A percentile compares a stretch with the other conserved stretches of the same genome.
phyloP scores from a whole-genome alignment of 2,329 filamentous ascomycete genomes.

The Colletotrichum trifolii region DNA sequence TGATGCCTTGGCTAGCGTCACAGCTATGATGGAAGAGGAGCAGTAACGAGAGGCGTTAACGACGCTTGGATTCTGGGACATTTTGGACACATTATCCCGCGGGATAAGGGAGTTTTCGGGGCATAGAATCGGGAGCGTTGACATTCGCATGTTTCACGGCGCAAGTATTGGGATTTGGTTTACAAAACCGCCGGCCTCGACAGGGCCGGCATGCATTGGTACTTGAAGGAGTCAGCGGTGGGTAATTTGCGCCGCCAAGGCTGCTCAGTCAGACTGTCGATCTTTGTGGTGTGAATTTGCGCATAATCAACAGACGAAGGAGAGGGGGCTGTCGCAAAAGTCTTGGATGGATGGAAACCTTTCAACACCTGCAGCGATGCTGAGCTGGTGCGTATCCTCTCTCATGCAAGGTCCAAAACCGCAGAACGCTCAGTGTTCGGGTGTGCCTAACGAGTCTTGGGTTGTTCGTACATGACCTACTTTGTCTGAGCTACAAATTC shows the following conservation, averaged over 20 bases:
- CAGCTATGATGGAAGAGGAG: constrained; percentile 60
- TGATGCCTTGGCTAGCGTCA: constrained; percentile 68
- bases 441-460: constrained; percentile 10
- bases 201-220: constrained; percentile 18
- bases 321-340: too few species aligned
- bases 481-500: constrained; percentile 20
- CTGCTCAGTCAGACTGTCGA: background rate
- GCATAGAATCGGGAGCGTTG: constrained; percentile 34
- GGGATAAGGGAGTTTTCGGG: constrained; percentile 33
- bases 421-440: constrained; percentile 13
- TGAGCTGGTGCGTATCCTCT: constrained; percentile 22
- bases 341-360: background rate
- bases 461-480: constrained; percentile 12
- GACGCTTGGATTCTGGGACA: constrained; percentile 14
- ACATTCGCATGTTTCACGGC: constrained; percentile 27
- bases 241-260: constrained; percentile 1
- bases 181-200: constrained; percentile 26
- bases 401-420: constrained; percentile 18
- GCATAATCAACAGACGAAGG: background rate
- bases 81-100: constrained; percentile 28
- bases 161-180: constrained; percentile 29
- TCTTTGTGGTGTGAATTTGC: background rate
- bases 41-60: background rate
- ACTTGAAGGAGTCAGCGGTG: background rate
- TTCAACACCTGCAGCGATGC: constrained; percentile 1